These are phyloP conservation scores for Chloropicon primus DNA, from an alignment of 139 green algal species.

Conservation along the genomic window DNA sequence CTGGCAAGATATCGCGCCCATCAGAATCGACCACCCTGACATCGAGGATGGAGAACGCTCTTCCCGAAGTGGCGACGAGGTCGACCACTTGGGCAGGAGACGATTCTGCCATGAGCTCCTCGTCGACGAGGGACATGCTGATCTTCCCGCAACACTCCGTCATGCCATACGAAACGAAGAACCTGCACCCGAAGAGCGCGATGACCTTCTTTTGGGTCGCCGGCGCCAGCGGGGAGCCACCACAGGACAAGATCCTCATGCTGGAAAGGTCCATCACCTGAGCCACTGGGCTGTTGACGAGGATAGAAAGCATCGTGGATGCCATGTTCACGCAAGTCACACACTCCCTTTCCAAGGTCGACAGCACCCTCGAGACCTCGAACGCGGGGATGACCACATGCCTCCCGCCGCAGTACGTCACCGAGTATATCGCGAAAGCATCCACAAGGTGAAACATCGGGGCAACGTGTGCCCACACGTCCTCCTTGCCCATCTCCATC, in stretches of 20 bases:
- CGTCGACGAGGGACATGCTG: conserved; percentile 75
- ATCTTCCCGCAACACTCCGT: conserved; percentile 92
- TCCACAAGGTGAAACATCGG: conserved; percentile 91
- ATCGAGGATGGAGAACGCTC: not conserved
- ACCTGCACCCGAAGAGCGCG: conserved; percentile 59
- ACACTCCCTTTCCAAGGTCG: conserved; percentile 63
- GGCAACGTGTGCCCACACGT: too few relatives aligned
- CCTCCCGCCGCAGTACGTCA: conserved; percentile 63
- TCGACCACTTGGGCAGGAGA: conserved; percentile 38
- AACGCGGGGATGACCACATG: conserved; percentile 63
- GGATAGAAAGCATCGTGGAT: conserved; percentile 69
- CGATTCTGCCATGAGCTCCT: too few relatives aligned
- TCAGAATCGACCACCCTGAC: not conserved
- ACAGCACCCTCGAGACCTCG: conserved; percentile 31
- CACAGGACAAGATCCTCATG: conserved; percentile 70
- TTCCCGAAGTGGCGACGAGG: conserved; percentile 44
- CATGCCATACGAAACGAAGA: conserved; percentile 85
- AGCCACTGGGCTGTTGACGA: conserved; percentile 61
- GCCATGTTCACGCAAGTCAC: conserved; percentile 64
- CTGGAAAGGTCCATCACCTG: conserved; percentile 52
- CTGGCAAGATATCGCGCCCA: not conserved
- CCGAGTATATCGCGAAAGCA: conserved; percentile 74
- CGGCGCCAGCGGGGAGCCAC: conserved; percentile 56
- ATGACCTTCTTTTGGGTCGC: conserved; percentile 34
- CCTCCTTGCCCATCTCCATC: too few relatives aligned